These are phyloP conservation scores for Gaeumannomyces sp. DNA, from an alignment of 2,329 filamentous ascomycete genomes.

Conservation along the genomic window DNA sequence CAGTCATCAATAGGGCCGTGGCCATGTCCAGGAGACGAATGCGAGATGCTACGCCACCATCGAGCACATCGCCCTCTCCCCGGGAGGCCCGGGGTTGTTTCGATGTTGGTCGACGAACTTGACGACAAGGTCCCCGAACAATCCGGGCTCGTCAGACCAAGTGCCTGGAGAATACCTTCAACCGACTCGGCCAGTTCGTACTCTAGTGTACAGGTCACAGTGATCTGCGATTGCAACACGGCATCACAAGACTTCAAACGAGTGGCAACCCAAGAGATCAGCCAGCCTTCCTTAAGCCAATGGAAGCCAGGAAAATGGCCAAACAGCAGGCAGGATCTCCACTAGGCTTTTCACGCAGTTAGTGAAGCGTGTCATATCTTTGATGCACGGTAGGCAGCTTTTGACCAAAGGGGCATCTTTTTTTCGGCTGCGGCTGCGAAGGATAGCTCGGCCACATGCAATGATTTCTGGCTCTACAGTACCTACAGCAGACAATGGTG, in stretches of 20 bases:
- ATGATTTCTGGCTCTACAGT: slow-evolving; percentile 38
- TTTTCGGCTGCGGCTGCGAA: slow-evolving; percentile 17
- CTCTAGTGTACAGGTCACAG: not conserved
- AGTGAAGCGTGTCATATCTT: slow-evolving; percentile 25
- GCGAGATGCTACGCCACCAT: no score
- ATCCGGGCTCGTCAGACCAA: not conserved
- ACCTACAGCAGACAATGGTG: slow-evolving; percentile 47
- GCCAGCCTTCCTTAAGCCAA: no score
- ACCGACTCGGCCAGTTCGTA: not conserved
- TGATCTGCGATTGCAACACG: not conserved
- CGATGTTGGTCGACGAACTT: not conserved
- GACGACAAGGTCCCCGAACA: not conserved
- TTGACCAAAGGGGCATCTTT: not conserved
- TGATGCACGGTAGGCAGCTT: slow-evolving; percentile 13
- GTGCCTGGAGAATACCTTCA: not conserved
- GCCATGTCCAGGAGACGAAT: not conserved
- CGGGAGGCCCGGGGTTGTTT: no score
- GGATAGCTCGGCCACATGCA: slow-evolving; percentile 37
- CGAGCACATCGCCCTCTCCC: no score
- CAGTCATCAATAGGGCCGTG: no score
- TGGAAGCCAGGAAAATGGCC: no score
- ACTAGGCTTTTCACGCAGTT: slow-evolving; percentile 44
- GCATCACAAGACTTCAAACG: no score
- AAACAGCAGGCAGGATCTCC: slow-evolving; percentile 34
- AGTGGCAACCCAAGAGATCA: no score